Base-by-base conservation (phyloP, 805 yeast genomes). In the Yarrowia phangngaensis region DNA sequence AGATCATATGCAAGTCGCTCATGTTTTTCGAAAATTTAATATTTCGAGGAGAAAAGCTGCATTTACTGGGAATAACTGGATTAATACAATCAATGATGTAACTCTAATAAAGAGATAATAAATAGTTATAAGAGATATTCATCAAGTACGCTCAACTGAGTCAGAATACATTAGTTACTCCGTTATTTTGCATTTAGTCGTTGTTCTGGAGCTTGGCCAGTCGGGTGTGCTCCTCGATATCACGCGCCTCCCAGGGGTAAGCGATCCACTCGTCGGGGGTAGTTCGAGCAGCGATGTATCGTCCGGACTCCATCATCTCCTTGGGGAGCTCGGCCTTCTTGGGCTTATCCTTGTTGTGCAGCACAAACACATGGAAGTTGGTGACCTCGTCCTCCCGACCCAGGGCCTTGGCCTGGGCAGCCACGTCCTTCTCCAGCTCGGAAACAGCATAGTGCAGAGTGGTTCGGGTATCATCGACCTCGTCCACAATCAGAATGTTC, bases 391-490 rank as follows among this genome's bases (percentile, higher is more conserved):
- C 65, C 49, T 70, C 60, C 56, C 83, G 76, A 29, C 82, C 81
- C 50, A 79, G 68, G 58, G 72, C 70, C 53, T 66, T 68, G 54
- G 85, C 85, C 57, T 80, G 79, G 48, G 70, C 74, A 41, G 68
- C 66, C 34, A 84, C 80, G 55, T 78, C 83, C 22, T 80, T 78
- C 62, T 79, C 74, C 54, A 86, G 70, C 65, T 86, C 95, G 8
- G 78, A 70, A 29, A 85, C 75, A 2, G 95, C 95, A 60, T 85
- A 86, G 63, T 84, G 90, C 51, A 86, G 70, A 2, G 95, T 86
- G 47, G 95, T 86, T 72, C 95, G 82, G 17, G 95, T 84, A 63
- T 86, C 95, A 64, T 86, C 95, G 36, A 86, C 95, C 69, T 86
- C 95, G 64, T 86, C 95, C 26, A 86, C 92, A 58, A 86, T 84